These are phyloP conservation scores for Apophysomyces ossiformis DNA, from an alignment of 371 early-diverging fungal genomes.

Conservation along the genomic window DNA sequence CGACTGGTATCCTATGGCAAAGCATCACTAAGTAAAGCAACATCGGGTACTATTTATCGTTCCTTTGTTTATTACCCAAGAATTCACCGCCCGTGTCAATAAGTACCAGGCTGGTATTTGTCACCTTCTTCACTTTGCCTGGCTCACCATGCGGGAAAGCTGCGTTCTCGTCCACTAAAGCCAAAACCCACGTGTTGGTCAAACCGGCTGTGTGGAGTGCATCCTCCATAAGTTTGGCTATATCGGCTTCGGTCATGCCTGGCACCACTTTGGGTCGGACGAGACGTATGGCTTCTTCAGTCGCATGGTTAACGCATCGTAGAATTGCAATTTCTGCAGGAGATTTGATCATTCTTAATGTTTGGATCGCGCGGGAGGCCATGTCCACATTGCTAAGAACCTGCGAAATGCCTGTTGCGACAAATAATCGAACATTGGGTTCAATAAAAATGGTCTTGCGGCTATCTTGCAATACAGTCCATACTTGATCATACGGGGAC, in stretches of 20 bases:
- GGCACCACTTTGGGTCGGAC: constrained; percentile 46
- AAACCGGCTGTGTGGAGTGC: constrained; percentile 49
- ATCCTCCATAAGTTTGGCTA: constrained; percentile 41
- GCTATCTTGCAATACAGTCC: constrained; percentile 25
- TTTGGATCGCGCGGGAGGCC: constrained; percentile 47
- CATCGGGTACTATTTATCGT: not conserved
- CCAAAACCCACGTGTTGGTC: constrained; percentile 56
- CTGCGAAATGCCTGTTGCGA: constrained; percentile 44
- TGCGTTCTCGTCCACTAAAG: constrained; percentile 56
- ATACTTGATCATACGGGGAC: constrained; percentile 53
- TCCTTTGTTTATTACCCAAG: constrained; percentile 23
- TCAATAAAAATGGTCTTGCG: constrained; percentile 48
- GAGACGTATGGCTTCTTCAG: constrained; percentile 53
- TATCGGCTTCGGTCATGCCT: constrained; percentile 52
- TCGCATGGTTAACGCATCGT: constrained; percentile 56
- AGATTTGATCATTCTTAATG: constrained; percentile 57
- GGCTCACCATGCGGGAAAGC: constrained; percentile 64
- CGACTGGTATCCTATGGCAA: constrained; percentile 39
- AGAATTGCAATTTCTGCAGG: constrained; percentile 56
- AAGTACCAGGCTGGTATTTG: constrained; percentile 49
- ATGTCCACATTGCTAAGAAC: constrained; percentile 31
- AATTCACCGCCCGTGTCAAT: constrained; percentile 63
- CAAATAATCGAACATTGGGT: constrained; percentile 52
- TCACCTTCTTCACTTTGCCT: constrained; percentile 43
- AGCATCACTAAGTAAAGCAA: not conserved